Evolutionary conservation across 1,284 basidiomycete species (phyloP), one percentile per base, ranked within the genome.

Genomic region (Cutaneotrichosporon cutaneum): DNA sequence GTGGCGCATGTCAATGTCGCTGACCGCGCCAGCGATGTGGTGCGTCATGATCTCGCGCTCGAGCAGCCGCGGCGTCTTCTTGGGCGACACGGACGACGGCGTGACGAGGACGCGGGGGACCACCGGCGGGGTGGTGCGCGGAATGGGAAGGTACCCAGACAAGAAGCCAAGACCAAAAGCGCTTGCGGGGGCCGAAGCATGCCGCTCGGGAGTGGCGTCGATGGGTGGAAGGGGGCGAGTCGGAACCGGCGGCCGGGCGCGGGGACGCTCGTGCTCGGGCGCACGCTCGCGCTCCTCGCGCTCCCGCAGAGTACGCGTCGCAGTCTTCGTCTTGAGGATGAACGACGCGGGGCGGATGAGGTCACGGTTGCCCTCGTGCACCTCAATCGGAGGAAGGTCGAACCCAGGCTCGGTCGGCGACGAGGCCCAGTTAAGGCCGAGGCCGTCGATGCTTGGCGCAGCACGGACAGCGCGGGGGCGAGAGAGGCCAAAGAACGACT

Each of bases 401-500:
- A 66, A 59, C 42, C 47, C 58, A 2, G 42, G 32, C 35, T 45
- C 45, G 26, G 22, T 48, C 6, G 62, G 58, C 9, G 61, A 58
- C 21, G 22, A 35, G 3, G 48, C 33, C 56, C 51, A 55, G n/a
- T 45, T 47, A 30, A 53, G 54, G 4, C 54, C 61, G 3, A 63
- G 56, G 6, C 59, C 61, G 5, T 47, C 56, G 9, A 52, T 58
- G 24, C 59, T 61, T 11, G 58, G 58, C 2, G 59, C 65, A 3
- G 62, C 33, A n/a, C 59, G 65, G 10, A 66, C 65, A 4, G 62
- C 51, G 27, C 65, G 61, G 4, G 65, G 54, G 18, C 65, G 65
- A 1, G 75, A 76, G 14, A 77, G 60, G 7, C 76, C 76, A 59
- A 78, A 78, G 70, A 78, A 78, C 4, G 71, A 73, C 33, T 78